Conservation (phyloP, 345 rosid genomes). For the Zanthoxylum bungeanum region DNA sequence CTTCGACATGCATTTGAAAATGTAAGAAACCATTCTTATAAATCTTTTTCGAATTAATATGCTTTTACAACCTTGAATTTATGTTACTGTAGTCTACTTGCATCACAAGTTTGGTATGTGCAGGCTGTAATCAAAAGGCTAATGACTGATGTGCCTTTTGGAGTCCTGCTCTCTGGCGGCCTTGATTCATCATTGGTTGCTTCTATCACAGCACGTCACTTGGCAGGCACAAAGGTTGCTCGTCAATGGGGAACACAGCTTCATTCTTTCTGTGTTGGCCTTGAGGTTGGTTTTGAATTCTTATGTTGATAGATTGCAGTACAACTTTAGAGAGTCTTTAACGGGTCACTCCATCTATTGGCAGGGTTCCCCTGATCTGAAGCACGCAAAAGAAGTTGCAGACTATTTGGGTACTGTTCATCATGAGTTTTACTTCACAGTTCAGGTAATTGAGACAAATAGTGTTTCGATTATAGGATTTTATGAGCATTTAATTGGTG, state of each 20-base stretch:
- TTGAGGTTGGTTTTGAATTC: slow-evolving; percentile 50
- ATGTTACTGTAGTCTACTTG: background rate
- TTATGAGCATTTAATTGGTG: too few relatives aligned
- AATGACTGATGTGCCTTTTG: slow-evolving; percentile 94
- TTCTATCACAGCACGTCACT: slow-evolving; percentile 73
- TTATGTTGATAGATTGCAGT: background rate
- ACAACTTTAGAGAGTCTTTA: background rate
- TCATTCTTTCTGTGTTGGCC: slow-evolving; percentile 87
- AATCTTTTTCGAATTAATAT: background rate
- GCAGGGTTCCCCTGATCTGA: slow-evolving; percentile 88
- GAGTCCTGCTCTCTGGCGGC: slow-evolving; percentile 92
- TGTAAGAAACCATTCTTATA: slow-evolving; percentile 33
- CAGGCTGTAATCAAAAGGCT: slow-evolving; percentile 93
- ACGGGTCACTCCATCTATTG: background rate
- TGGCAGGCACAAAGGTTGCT: slow-evolving; percentile 69
- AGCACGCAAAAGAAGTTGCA: slow-evolving; percentile 85
- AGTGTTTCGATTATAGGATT: background rate
- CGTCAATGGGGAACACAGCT: slow-evolving; percentile 84
- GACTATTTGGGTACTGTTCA: slow-evolving; percentile 84
- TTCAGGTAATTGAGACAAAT: slow-evolving; percentile 43
- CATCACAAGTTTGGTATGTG: background rate
- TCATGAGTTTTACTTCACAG: slow-evolving; percentile 90
- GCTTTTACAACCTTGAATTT: background rate
- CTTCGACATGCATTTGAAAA: slow-evolving; percentile 67
- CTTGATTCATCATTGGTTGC: slow-evolving; percentile 94